Conservation (phyloP, 495 filamentous ascomycete genomes). For the Geopyxis carbonaria region DNA sequence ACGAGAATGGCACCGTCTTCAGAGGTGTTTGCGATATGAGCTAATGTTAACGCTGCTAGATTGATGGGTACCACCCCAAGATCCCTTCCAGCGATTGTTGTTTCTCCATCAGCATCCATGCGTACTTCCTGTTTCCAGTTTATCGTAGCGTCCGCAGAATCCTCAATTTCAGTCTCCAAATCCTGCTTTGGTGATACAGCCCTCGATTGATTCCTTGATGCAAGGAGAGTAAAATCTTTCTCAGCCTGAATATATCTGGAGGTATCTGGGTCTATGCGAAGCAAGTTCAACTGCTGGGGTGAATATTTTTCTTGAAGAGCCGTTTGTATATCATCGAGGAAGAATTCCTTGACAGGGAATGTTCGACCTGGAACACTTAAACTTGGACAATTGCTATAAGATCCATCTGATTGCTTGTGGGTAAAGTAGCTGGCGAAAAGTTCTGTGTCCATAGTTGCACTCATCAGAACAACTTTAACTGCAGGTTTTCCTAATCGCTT, state of each 20-base stretch:
- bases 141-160: slow-evolving; percentile 26
- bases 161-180: slow-evolving; percentile 14
- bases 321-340: slow-evolving; percentile 34
- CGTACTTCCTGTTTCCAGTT: slow-evolving; percentile 33
- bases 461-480: slow-evolving; percentile 43
- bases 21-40: slow-evolving; percentile 35
- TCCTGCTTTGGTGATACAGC: slow-evolving; percentile 12
- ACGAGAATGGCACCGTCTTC: slow-evolving; percentile 37
- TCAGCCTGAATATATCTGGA: slow-evolving; percentile 28
- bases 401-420: slow-evolving; percentile 21
- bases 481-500: slow-evolving; percentile 23
- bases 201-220: slow-evolving; percentile 16
- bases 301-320: slow-evolving; percentile 25
- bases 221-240: slow-evolving; percentile 14
- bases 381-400: slow-evolving; percentile 31
- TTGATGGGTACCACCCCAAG: slow-evolving; percentile 33
- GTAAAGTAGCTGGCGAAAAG: slow-evolving; percentile 40
- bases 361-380: slow-evolving; percentile 39
- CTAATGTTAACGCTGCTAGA: slow-evolving; percentile 33
- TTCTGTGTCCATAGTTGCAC: slow-evolving; percentile 40
- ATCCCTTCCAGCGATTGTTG: slow-evolving; percentile 26
- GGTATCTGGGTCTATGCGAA: slow-evolving; percentile 26
- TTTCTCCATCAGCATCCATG: slow-evolving; percentile 20
- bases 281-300: slow-evolving; percentile 10
- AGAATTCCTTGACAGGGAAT: slow-evolving; percentile 37